These are phyloP conservation scores for Monosporozyma yasuniensis DNA, from an alignment of 805 yeast genomes.

Conservation along the genomic window DNA sequence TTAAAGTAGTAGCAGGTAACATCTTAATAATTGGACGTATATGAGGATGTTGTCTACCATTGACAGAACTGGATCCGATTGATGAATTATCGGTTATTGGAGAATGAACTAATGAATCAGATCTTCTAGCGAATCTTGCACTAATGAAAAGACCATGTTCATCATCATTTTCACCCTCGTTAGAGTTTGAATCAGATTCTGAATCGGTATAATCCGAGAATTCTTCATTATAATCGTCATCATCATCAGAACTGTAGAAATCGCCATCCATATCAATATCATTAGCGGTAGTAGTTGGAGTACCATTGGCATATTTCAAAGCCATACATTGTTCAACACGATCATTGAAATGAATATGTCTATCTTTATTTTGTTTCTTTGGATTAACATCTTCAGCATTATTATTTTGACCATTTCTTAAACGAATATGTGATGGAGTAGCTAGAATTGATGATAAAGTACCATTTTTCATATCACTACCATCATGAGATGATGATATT, in stretches of 20 bases:
- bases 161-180: constrained; percentile 27
- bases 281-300: constrained; percentile 30
- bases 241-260: constrained; percentile 4
- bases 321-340: constrained; percentile 93
- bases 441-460: constrained; percentile 12
- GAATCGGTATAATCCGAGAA: constrained; percentile 2
- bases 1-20: constrained; percentile 79
- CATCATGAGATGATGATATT: neutral
- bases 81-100: constrained; percentile 24
- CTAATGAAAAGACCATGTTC: constrained; percentile 28
- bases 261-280: neutral
- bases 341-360: constrained; percentile 88
- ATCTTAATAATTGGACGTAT: constrained; percentile 54
- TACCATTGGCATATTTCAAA: constrained; percentile 30
- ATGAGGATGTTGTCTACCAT: constrained; percentile 5
- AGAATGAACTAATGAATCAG: constrained; percentile 19
- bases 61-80: constrained; percentile 11
- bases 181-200: constrained; percentile 10
- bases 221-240: constrained; percentile 4
- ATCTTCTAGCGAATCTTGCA: constrained; percentile 26
- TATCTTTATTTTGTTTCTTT: constrained; percentile 10
- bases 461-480: neutral
- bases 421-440: constrained; percentile 5
- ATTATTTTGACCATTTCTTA: constrained; percentile 1
- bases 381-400: neutral